Base-by-base conservation (phyloP, 306 rosid genomes). In the Echinosophora koreensis region DNA sequence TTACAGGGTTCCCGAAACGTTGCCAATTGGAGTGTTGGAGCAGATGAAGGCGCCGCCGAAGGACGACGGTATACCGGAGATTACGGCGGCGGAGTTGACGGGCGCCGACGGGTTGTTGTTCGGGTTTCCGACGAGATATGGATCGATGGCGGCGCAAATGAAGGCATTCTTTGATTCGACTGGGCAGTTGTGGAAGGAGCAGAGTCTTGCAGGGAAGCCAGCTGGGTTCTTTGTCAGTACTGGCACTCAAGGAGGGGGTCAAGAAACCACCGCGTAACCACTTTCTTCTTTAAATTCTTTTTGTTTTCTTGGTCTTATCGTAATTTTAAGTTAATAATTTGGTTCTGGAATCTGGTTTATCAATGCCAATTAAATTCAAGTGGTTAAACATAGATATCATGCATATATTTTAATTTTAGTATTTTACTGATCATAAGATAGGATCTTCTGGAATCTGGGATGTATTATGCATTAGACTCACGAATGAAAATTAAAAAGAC, bases 161-260 rank as follows among this genome's bases (percentile, higher is more conserved):
- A 91, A 95, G 81, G 94, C 98, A 17, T 95, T 92, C 67, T 95
- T 95, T 35, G 98, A 95, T 58, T 86, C 98, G 4, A 95, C 99
- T 0, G 94, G 92, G 54, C 85, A 83, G 69, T 77, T 95, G 80
- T 95, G 98, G 97, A 85, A 81, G 83, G 96, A 84, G 66, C 99
- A 95, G 86, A 92, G 71, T 73, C 99, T 95, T 22, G 92, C 99
- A 0, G 97, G 99, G 39, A 95, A 92, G 66, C 98, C 99, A 0
- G 98, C 90, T 0, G 99, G 99, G 6, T 86, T 95, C 73, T 95
- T 95, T 76, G 94, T 95, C 3, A 92, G 99, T 42, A 91, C 99
- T 3, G 97, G 99, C 1, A 95, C 99, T 22, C 99, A 91, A 81
- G 98, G 99, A 3, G 99, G 99, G 38, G 99, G 99, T 79, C 99